Percentiles rank a stretch among this genome's conserved stretches.
Evolutionary conservation across 768 basidiomycete genomes (phyloP).

Genomic region (Tulasnella sp.): DNA sequence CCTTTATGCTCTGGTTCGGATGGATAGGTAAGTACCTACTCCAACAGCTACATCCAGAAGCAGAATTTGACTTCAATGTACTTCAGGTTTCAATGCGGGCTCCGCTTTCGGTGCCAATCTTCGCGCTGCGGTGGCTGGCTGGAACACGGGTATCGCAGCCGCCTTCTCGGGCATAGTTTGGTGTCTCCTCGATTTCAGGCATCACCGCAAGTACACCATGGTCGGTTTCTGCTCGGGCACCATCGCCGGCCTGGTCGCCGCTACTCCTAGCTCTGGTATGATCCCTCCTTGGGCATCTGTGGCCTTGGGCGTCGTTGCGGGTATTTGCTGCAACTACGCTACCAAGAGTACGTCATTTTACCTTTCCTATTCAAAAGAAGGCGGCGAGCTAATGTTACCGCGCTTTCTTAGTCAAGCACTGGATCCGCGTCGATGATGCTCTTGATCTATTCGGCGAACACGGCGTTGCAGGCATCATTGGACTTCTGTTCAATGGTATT

Average conservation of each 20-base stretch:
- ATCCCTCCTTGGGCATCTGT: constrained; percentile 67
- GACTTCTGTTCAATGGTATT: constrained; percentile 57
- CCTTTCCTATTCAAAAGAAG: neutral
- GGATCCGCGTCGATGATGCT: constrained; percentile 68
- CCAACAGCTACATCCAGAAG: neutral
- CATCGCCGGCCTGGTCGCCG: constrained; percentile 77
- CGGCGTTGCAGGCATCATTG: constrained; percentile 72
- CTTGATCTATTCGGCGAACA: constrained; percentile 90
- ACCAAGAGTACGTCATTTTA: constrained; percentile 49
- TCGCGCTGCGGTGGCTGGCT: constrained; percentile 69
- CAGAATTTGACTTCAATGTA: neutral
- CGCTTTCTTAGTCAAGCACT: constrained; percentile 43
- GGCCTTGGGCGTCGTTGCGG: constrained; percentile 60
- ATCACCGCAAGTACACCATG: constrained; percentile 75
- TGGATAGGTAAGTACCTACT: constrained; percentile 31
- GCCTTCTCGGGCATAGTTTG: constrained; percentile 34
- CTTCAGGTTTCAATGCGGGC: constrained; percentile 73
- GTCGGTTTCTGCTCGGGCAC: constrained; percentile 89
- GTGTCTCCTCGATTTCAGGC: constrained; percentile 57
- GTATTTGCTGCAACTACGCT: constrained; percentile 65
- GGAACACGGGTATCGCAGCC: constrained; percentile 81
- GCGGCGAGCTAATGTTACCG: constrained; percentile 15
- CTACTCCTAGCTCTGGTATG: constrained; percentile 78
- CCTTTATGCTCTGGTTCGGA: constrained; percentile 78
- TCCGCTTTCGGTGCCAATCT: constrained; percentile 81